A percentile compares a stretch with the other conserved stretches of the same genome.
Evolutionary conservation across 139 green algal genomes (phyloP).

Genomic region (Pleodorina starrii): DNA sequence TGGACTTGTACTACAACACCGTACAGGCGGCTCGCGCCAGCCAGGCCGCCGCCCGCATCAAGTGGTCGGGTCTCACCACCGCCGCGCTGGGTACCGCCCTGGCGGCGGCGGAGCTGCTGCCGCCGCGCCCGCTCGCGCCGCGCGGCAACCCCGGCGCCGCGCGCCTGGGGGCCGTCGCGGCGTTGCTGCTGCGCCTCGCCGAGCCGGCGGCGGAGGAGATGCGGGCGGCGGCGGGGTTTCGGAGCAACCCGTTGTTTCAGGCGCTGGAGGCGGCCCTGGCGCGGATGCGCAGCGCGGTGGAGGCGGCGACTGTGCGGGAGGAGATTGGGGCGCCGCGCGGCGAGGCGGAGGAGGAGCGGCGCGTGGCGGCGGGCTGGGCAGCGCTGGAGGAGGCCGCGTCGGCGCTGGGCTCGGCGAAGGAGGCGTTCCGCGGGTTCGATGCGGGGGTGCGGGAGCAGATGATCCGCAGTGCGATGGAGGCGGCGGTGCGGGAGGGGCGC

Average conservation of each 20-base stretch:
- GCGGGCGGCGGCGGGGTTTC: background rate
- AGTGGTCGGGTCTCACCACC: slow-evolving; percentile 28
- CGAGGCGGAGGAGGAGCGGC: slow-evolving; percentile 14
- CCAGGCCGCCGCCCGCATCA: slow-evolving; percentile 13
- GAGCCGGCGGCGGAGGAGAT: background rate
- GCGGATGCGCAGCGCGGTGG: background rate
- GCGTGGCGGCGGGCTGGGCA: slow-evolving; percentile 20
- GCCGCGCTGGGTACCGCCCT: slow-evolving; percentile 16
- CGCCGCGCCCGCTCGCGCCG: background rate
- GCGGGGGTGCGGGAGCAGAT: background rate
- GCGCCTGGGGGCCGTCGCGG: background rate
- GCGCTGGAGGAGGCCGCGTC: background rate
- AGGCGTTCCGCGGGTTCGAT: background rate
- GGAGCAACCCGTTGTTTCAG: background rate
- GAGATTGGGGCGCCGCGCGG: too few species aligned
- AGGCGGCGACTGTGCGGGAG: background rate
- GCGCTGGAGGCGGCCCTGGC: background rate
- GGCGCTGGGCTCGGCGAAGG: slow-evolving; percentile 6
- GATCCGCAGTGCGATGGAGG: background rate
- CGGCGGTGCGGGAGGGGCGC: background rate
- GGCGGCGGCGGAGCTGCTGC: slow-evolving; percentile 9
- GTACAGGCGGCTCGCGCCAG: slow-evolving; percentile 1
- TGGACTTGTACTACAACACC: slow-evolving; percentile 31
- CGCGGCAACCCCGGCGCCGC: background rate
- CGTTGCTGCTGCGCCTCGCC: background rate